Conservation (phyloP, 2,329 filamentous ascomycete species). For the Paecilomyces sp. region DNA sequence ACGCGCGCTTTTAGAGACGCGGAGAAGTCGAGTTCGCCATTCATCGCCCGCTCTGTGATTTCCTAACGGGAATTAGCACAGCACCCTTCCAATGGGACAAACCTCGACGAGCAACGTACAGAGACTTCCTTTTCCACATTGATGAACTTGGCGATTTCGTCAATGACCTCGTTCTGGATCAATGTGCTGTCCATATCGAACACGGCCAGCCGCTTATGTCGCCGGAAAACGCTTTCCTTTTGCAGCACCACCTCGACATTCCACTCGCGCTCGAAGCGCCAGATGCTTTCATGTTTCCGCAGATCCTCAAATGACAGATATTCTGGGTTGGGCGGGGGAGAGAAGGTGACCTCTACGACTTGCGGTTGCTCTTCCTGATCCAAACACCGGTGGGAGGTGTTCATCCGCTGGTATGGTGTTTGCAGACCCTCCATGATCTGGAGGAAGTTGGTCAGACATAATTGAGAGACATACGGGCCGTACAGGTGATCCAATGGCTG, state of each 20-base stretch:
- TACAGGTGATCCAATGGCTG: conserved; percentile 50
- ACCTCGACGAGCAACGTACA: conserved; percentile 21
- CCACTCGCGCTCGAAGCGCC: conserved; percentile 81
- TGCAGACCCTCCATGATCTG: conserved; percentile 44
- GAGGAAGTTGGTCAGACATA: conserved; percentile 51
- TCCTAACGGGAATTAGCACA: conserved; percentile 32
- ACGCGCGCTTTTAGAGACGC: conserved; percentile 75
- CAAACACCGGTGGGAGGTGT: conserved; percentile 41
- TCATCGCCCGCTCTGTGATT: conserved; percentile 92
- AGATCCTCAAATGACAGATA: conserved; percentile 57
- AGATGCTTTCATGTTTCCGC: conserved; percentile 72
- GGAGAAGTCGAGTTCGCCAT: conserved; percentile 89
- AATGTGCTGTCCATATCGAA: conserved; percentile 99
- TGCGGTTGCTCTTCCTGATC: conserved; percentile 42
- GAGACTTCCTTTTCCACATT: conserved; percentile 77
- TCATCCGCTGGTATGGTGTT: conserved; percentile 43
- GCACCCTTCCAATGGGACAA: conserved; percentile 1
- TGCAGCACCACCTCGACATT: conserved; percentile 80
- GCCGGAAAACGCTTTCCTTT: conserved; percentile 63
- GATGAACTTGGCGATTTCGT: conserved; percentile 80
- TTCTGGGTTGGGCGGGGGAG: conserved; percentile 41
- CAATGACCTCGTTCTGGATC: conserved; percentile 96
- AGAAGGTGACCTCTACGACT: conserved; percentile 47
- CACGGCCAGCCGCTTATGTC: conserved; percentile 78
- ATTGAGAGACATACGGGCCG: conserved; percentile 47